Percentiles rank a stretch among this genome's conserved stretches.
These are phyloP conservation scores for Mycena amicta DNA, from an alignment of 768 basidiomycete species.

Conservation along the genomic window DNA sequence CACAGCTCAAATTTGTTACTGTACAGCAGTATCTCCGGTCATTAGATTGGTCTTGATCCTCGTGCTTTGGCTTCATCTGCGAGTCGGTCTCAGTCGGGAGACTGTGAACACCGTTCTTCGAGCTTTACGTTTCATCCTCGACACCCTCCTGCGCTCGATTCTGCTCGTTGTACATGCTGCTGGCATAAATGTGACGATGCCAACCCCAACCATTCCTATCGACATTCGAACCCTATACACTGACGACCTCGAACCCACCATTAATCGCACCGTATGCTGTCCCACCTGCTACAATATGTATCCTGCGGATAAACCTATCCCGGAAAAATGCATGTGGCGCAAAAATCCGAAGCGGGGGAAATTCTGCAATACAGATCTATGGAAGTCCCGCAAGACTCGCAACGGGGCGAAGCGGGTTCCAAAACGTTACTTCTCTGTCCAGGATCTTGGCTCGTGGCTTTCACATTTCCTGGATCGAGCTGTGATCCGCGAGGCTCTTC, in stretches of 20 bases:
- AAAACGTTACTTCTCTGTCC: slow-evolving; percentile 24
- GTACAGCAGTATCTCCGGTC: too few relatives aligned
- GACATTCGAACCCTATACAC: background rate
- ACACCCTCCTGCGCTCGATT: background rate
- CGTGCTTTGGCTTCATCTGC: too few relatives aligned
- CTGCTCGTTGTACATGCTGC: background rate
- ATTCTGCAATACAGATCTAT: slow-evolving; percentile 25
- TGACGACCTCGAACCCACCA: background rate
- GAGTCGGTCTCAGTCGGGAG: too few relatives aligned
- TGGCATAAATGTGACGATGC: background rate
- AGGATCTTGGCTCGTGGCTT: slow-evolving; percentile 33
- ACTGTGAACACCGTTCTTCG: too few relatives aligned
- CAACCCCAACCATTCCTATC: background rate
- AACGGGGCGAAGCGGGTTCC: slow-evolving; percentile 25
- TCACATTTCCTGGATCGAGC: slow-evolving; percentile 24
- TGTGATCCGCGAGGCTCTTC: slow-evolving; percentile 15
- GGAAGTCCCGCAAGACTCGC: slow-evolving; percentile 4
- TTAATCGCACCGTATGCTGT: slow-evolving; percentile 17
- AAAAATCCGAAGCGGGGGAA: slow-evolving; percentile 20
- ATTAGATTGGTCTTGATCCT: too few relatives aligned
- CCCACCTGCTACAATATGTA: slow-evolving; percentile 27
- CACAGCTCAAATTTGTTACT: too few relatives aligned
- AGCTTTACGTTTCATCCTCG: too few relatives aligned
- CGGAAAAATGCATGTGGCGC: slow-evolving; percentile 18
- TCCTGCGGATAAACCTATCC: slow-evolving; percentile 11